A percentile compares a stretch with the other conserved stretches of the same genome.
Conservation (phyloP, 352 stramenopile genomes). For the Phytophthora pluvialis region DNA sequence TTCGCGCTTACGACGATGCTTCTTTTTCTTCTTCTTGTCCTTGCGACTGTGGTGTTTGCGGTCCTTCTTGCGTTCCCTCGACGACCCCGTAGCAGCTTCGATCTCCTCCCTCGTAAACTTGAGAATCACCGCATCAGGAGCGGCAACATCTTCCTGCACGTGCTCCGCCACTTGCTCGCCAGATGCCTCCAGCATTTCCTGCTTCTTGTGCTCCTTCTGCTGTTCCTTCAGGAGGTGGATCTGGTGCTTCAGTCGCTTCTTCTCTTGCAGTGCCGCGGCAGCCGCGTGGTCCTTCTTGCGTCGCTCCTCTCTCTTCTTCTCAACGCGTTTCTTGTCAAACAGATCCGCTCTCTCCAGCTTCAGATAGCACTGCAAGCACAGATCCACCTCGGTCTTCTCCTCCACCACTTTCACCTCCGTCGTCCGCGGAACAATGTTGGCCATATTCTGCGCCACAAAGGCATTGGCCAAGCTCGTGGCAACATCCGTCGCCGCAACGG, state of each 20-base stretch:
- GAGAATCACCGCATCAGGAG: constrained; percentile 25
- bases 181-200: constrained; percentile 23
- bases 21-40: constrained; percentile 61
- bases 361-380: constrained; percentile 77
- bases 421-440: constrained; percentile 12
- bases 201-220: constrained; percentile 65
- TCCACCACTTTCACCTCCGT: constrained; percentile 29
- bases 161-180: constrained; percentile 2
- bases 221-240: constrained; percentile 67
- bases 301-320: constrained; percentile 44
- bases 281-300: constrained; percentile 36
- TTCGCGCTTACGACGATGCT: constrained; percentile 48
- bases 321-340: constrained; percentile 60
- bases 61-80: constrained; percentile 58
- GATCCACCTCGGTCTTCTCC: constrained; percentile 42
- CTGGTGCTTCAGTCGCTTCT: constrained; percentile 56
- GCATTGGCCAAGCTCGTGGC: constrained; percentile 4
- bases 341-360: constrained; percentile 72
- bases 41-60: constrained; percentile 62
- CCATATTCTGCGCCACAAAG: constrained; percentile 19
- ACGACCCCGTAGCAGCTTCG: constrained; percentile 33
- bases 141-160: constrained; percentile 4
- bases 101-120: constrained; percentile 49
- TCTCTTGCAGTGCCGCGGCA: constrained; percentile 35
- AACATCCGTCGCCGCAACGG: background rate